A percentile compares a stretch with the other conserved stretches of the same genome.
Conservation (phyloP, 23 red algal species). For the Cyanidiococcus yangmingshanensis region DNA sequence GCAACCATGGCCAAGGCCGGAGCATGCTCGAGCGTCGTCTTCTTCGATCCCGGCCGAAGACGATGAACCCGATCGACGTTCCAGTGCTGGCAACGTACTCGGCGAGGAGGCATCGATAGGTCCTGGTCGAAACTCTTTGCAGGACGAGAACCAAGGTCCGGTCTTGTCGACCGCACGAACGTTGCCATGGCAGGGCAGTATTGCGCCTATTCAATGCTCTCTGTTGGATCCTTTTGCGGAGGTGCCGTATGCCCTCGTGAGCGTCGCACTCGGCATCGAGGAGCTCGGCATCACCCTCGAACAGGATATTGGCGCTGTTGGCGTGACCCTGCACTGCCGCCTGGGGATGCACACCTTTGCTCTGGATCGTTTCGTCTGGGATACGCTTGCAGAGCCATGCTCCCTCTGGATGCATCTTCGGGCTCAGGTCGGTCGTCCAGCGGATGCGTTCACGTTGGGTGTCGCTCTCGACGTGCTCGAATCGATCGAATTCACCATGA, state of each 20-base stretch:
- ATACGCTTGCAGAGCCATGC: background rate
- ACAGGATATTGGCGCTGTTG: background rate
- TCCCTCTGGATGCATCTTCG: background rate
- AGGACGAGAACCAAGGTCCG: too few species aligned
- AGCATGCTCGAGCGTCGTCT: too few species aligned
- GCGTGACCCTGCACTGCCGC: background rate
- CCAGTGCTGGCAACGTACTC: too few species aligned
- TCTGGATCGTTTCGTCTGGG: conserved; percentile 1
- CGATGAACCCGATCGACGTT: too few species aligned
- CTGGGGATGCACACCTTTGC: conserved; percentile 1
- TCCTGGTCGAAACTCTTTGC: too few species aligned
- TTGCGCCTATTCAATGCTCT: background rate
- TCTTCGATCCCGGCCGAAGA: too few species aligned
- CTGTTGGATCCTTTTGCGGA: background rate
- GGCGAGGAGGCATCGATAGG: too few species aligned
- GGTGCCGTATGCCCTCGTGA: background rate
- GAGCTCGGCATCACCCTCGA: background rate
- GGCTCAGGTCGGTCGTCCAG: background rate
- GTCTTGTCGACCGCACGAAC: background rate
- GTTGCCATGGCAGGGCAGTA: background rate
- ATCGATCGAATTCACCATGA: background rate
- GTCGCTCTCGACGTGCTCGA: background rate
- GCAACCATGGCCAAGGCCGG: too few species aligned
- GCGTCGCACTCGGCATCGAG: background rate
- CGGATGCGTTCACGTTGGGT: background rate